A percentile compares a stretch with the other conserved stretches of the same genome.
Conservation (phyloP, 78 protist genomes). For the Salpingoeca rosetta region DNA sequence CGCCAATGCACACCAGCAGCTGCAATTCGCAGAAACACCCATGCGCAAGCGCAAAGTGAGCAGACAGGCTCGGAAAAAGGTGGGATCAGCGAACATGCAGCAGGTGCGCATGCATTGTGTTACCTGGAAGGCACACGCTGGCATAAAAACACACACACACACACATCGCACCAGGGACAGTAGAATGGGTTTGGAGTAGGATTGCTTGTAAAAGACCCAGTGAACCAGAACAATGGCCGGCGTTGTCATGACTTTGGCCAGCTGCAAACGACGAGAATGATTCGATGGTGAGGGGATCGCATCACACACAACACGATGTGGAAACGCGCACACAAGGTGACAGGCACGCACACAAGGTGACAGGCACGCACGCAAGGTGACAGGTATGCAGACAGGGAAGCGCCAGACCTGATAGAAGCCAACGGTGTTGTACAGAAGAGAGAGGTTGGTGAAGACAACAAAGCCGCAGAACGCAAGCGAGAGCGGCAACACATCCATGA, state of each 20-base stretch:
- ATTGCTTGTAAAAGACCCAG: background rate
- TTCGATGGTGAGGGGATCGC: no score
- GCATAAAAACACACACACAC: no score
- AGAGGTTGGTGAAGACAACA: conserved; percentile 36
- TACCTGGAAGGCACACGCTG: no score
- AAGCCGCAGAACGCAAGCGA: conserved; percentile 15
- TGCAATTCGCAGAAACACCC: no score
- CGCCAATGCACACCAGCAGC: background rate
- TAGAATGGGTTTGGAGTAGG: background rate
- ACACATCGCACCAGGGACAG: conserved; percentile 6
- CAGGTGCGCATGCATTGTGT: no score
- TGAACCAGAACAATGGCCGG: conserved; percentile 8
- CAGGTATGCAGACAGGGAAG: background rate
- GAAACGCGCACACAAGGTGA: no score
- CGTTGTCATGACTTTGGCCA: conserved; percentile 12
- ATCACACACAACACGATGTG: no score
- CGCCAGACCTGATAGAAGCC: conserved; percentile 42
- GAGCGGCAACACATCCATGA: background rate
- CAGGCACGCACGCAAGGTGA: no score
- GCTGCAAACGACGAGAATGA: background rate
- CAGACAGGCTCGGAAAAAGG: no score
- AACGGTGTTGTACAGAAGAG: conserved; percentile 38
- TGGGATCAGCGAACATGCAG: no score
- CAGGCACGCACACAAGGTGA: no score
- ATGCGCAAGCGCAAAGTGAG: no score